Percentiles rank a stretch among this genome's conserved stretches.
These are phyloP conservation scores for Diaporthe sp. DNA, from an alignment of 2,329 filamentous ascomycete species.

Conservation along the genomic window DNA sequence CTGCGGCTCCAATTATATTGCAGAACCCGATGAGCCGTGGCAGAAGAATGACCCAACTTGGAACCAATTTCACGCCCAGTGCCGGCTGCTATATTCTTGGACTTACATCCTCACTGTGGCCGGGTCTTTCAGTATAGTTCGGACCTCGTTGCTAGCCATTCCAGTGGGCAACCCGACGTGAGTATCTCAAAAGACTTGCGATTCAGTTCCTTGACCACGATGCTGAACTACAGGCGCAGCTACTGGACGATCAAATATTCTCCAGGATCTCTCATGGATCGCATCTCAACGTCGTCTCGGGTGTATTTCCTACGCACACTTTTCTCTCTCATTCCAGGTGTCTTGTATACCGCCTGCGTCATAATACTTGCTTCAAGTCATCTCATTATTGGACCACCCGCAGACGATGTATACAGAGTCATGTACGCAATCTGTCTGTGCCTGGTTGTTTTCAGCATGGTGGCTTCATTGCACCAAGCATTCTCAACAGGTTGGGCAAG, in stretches of 20 bases:
- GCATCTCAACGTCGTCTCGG: not conserved
- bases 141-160: constrained; percentile 1
- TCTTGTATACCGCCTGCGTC: not conserved
- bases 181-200: not conserved
- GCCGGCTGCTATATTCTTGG: not conserved
- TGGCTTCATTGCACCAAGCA: not conserved
- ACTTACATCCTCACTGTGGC: not conserved
- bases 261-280: not conserved
- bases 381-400: not conserved
- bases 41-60: not conserved
- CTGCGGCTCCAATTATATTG: not conserved
- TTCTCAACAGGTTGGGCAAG: not conserved
- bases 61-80: not conserved
- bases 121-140: not conserved
- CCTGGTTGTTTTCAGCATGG: constrained; percentile 6
- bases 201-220: not conserved
- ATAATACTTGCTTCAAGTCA: not conserved
- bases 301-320: not conserved
- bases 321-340: not conserved
- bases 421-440: constrained; percentile 7
- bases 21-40: not conserved
- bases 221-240: not conserved
- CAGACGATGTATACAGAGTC: constrained; percentile 3
- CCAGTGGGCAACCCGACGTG: not conserved
- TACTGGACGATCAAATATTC: constrained; percentile 14